Percentiles rank a stretch among this genome's conserved stretches.
Conservation (phyloP, 2,329 filamentous ascomycete species). For the Lachnellula subtilissima region DNA sequence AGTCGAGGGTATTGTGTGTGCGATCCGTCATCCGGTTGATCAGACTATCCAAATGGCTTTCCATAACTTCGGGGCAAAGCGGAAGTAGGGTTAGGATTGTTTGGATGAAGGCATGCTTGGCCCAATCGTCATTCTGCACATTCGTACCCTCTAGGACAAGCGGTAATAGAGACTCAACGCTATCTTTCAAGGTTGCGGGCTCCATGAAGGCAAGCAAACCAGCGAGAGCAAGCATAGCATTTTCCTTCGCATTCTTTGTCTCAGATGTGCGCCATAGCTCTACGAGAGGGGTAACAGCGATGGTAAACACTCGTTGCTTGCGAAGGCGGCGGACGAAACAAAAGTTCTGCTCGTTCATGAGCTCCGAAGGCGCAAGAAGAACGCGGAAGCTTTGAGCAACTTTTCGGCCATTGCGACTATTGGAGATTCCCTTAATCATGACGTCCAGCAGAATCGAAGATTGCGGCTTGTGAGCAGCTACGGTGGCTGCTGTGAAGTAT, state of each 20-base stretch:
- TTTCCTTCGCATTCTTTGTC: constrained; percentile 14
- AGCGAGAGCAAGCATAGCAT: constrained; percentile 27
- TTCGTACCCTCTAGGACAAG: constrained; percentile 24
- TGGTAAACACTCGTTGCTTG: constrained; percentile 19
- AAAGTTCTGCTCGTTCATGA: constrained; percentile 28
- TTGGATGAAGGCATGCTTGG: constrained; percentile 23
- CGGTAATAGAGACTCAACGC: constrained; percentile 18
- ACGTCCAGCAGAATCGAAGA: constrained; percentile 14
- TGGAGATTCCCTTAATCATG: constrained; percentile 22
- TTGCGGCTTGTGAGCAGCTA: constrained; percentile 19
- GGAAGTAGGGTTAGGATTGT: constrained; percentile 20
- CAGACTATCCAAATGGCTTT: constrained; percentile 25
- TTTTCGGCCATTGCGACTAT: constrained; percentile 14
- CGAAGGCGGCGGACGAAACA: constrained; percentile 26
- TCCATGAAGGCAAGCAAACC: constrained; percentile 25
- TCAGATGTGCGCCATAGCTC: constrained; percentile 11
- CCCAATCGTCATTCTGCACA: constrained; percentile 20
- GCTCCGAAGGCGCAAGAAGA: constrained; percentile 23
- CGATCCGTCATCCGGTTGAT: constrained; percentile 28
- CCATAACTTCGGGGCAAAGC: constrained; percentile 14
- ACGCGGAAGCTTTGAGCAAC: constrained; percentile 27
- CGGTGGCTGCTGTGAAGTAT: constrained; percentile 25
- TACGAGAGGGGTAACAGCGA: constrained; percentile 14
- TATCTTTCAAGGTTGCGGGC: constrained; percentile 9
- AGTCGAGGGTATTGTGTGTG: constrained; percentile 25